A percentile compares a stretch with the other conserved stretches of the same genome.
Conservation (phyloP, 768 basidiomycete species). For the Sporobolomyces phaffii region DNA sequence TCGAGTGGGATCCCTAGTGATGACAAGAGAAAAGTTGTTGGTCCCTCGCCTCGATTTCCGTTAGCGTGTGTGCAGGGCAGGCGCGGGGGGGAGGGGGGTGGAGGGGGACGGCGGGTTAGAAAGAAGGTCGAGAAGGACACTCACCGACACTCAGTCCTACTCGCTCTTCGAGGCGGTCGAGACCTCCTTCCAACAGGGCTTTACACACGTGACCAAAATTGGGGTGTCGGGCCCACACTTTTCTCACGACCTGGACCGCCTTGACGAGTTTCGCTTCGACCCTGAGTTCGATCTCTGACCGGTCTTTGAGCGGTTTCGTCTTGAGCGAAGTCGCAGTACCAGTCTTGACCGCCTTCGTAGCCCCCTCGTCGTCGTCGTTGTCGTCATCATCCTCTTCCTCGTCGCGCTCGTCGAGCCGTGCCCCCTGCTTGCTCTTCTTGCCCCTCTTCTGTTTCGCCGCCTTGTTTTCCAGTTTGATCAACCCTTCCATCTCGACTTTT, state of each 20-base stretch:
- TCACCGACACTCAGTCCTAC: conserved; percentile 34
- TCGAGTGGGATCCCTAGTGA: conserved; percentile 59
- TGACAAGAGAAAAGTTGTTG: conserved; percentile 44
- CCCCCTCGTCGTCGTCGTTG: conserved; percentile 43
- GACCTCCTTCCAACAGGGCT: conserved; percentile 17
- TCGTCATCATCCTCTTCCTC: conserved; percentile 42
- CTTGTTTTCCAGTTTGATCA: not conserved
- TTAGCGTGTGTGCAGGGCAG: too few relatives aligned
- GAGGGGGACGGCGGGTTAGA: too few relatives aligned
- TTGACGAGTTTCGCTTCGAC: conserved; percentile 51
- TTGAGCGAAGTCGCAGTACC: conserved; percentile 44
- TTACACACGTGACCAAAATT: conserved; percentile 56
- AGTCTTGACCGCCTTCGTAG: conserved; percentile 14
- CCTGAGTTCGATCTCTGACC: conserved; percentile 37
- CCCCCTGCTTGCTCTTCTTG: too few relatives aligned
- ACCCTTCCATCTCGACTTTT: conserved; percentile 11
- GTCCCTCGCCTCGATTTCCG: too few relatives aligned
- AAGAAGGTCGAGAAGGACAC: too few relatives aligned
- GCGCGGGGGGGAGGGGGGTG: too few relatives aligned
- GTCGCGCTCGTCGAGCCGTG: too few relatives aligned
- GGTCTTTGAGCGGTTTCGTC: conserved; percentile 43
- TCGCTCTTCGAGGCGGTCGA: conserved; percentile 31
- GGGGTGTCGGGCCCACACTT: conserved; percentile 71
- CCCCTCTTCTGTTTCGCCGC: not conserved
- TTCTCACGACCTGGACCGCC: conserved; percentile 63